These are phyloP conservation scores for Diaporthe velutina DNA, from an alignment of 2,329 filamentous ascomycete species.

Conservation along the genomic window DNA sequence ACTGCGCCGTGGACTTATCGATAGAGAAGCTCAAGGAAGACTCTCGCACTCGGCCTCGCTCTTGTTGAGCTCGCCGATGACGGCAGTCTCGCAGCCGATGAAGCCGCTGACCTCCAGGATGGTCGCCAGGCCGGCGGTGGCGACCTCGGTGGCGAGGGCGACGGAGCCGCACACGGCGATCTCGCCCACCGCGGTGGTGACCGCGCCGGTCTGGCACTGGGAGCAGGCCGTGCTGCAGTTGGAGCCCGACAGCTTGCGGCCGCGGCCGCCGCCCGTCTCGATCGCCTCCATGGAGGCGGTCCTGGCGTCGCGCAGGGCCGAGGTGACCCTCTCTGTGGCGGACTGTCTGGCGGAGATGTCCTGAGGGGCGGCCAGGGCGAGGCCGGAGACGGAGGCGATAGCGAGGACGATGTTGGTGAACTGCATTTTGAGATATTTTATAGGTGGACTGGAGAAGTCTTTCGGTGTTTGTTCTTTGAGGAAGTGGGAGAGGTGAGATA, in stretches of 20 bases:
- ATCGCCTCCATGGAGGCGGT: neutral
- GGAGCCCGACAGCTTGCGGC: neutral
- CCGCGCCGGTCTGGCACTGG: slow-evolving; percentile 1
- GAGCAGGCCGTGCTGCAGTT: slow-evolving; percentile 4
- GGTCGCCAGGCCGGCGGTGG: neutral
- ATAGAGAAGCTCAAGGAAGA: neutral
- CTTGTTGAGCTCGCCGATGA: slow-evolving; percentile 14
- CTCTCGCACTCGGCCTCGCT: slow-evolving; percentile 1
- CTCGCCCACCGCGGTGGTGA: neutral
- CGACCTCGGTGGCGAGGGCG: neutral
- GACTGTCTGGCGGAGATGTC: neutral
- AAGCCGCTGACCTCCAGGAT: neutral
- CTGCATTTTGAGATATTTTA: slow-evolving; percentile 2
- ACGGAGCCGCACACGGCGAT: neutral
- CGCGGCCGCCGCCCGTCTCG: neutral
- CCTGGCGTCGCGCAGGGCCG: neutral
- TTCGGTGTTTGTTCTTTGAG: no score
- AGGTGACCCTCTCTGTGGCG: neutral
- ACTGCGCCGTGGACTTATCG: neutral
- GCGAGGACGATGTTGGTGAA: slow-evolving; percentile 9
- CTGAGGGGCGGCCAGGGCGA: neutral
- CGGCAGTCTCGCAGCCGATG: neutral
- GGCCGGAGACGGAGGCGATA: neutral
- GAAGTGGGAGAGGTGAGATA: neutral
- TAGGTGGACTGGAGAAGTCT: neutral